A percentile compares a stretch with the other conserved stretches of the same genome.
phyloP scores from a whole-genome alignment of 257 asterid species.

The Anisodus acutangulus region DNA sequence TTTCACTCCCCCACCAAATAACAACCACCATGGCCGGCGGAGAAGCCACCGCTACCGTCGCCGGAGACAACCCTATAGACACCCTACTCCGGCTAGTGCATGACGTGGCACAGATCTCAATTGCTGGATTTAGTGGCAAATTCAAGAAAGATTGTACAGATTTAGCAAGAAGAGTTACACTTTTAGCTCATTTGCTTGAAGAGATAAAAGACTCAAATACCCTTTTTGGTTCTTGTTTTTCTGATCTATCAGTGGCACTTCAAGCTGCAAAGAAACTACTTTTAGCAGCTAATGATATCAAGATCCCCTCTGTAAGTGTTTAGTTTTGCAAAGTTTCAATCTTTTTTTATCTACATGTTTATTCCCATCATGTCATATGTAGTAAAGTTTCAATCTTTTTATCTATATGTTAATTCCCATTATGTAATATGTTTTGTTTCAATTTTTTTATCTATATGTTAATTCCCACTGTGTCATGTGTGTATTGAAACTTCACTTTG shows the following conservation, averaged over 20 bases:
- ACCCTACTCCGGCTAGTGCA: conserved; percentile 61
- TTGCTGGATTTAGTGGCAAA: conserved; percentile 67
- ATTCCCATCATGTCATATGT: no score
- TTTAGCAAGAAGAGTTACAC: conserved; percentile 75
- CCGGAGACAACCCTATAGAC: conserved; percentile 32
- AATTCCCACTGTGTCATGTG: neutral
- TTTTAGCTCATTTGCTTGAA: conserved; percentile 77
- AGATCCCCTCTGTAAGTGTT: conserved; percentile 4
- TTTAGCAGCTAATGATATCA: conserved; percentile 51
- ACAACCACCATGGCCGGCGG: conserved; percentile 42
- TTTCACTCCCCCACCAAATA: conserved; percentile 31
- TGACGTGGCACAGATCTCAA: conserved; percentile 68
- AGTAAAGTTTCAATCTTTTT: no score
- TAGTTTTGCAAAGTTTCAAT: no score
- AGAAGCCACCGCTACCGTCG: conserved; percentile 25
- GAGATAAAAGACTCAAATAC: conserved; percentile 72
- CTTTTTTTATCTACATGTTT: no score
- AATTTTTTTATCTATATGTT: neutral
- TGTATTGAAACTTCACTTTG: neutral
- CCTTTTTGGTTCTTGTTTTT: conserved; percentile 45
- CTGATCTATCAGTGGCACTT: conserved; percentile 64
- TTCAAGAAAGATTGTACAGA: conserved; percentile 89
- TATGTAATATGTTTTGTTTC: no score
- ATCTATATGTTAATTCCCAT: no score
- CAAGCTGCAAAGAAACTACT: conserved; percentile 61